A percentile compares a stretch with the other conserved stretches of the same genome.
Evolutionary conservation across 1,139 yeast species (phyloP).

Genomic region (Pichia sp.): DNA sequence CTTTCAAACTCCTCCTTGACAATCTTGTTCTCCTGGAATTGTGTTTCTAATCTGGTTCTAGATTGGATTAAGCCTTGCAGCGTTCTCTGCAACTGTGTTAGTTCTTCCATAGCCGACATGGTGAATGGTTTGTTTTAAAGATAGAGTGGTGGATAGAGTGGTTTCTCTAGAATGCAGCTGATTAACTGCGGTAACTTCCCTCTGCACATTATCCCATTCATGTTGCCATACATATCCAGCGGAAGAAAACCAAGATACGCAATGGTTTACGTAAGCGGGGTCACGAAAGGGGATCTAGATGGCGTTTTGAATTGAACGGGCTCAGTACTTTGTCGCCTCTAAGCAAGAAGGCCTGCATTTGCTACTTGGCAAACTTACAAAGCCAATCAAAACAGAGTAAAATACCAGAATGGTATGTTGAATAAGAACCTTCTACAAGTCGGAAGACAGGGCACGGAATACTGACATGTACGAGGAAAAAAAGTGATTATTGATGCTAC

Average conservation of each 20-base stretch:
- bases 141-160: too few relatives aligned
- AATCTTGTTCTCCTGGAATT: constrained; percentile 83
- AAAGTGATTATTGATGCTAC: neutral
- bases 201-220: neutral
- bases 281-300: neutral
- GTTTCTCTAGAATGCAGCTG: too few relatives aligned
- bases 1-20: constrained; percentile 76
- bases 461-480: neutral
- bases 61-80: constrained; percentile 49
- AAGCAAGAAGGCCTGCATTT: too few relatives aligned
- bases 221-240: neutral
- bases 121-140: too few relatives aligned
- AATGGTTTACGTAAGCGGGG: neutral
- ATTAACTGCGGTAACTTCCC: too few relatives aligned
- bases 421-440: neutral
- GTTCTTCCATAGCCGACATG: constrained; percentile 24
- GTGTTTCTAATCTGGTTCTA: constrained; percentile 71
- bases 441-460: neutral
- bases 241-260: neutral
- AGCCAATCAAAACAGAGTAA: neutral
- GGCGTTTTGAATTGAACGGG: neutral
- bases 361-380: too few relatives aligned
- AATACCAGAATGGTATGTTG: neutral
- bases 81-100: constrained; percentile 35
- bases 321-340: neutral